Percentiles rank a stretch among this genome's conserved stretches.
Conservation (phyloP, 768 basidiomycete genomes). For the Myochromella boudieri region DNA sequence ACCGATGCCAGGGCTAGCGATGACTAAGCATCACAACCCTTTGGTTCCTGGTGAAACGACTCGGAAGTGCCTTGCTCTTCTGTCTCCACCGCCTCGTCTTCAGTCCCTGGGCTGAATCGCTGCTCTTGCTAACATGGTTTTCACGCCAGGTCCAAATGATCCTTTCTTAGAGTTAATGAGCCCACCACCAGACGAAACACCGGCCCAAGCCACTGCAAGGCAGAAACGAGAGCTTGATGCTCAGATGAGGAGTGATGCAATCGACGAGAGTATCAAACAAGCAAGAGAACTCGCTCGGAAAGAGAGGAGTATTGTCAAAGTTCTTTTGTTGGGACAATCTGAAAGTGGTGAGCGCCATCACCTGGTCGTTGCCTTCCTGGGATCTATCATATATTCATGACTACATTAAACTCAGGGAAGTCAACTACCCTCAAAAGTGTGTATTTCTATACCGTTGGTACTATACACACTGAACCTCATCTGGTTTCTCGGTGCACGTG, state of each 20-base stretch:
- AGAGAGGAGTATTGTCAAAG: slow-evolving; percentile 48
- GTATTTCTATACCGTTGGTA: slow-evolving; percentile 15
- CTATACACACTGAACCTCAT: neutral
- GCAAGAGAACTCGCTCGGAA: slow-evolving; percentile 45
- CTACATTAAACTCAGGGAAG: slow-evolving; percentile 46
- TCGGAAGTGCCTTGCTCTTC: neutral
- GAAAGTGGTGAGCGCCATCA: slow-evolving; percentile 53
- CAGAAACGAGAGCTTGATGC: slow-evolving; percentile 47
- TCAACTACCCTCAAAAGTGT: slow-evolving; percentile 68
- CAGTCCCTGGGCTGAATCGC: slow-evolving; percentile 2
- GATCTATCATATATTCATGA: slow-evolving; percentile 6
- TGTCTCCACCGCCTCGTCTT: slow-evolving; percentile 14
- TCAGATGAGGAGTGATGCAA: slow-evolving; percentile 49
- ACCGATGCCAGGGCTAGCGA: too few relatives aligned
- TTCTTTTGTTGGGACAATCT: slow-evolving; percentile 64
- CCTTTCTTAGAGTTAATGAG: slow-evolving; percentile 47
- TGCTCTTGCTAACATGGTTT: slow-evolving; percentile 27
- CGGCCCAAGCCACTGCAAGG: slow-evolving; percentile 47
- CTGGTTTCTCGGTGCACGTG: slow-evolving; percentile 3
- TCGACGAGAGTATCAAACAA: slow-evolving; percentile 58
- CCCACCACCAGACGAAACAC: slow-evolving; percentile 53
- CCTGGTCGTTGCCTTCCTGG: neutral
- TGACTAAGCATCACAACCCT: slow-evolving; percentile 7
- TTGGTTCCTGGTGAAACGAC: neutral
- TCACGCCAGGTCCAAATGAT: slow-evolving; percentile 35